phyloP scores from a whole-genome alignment of 257 asterid species.

The Petrea volubilis region DNA sequence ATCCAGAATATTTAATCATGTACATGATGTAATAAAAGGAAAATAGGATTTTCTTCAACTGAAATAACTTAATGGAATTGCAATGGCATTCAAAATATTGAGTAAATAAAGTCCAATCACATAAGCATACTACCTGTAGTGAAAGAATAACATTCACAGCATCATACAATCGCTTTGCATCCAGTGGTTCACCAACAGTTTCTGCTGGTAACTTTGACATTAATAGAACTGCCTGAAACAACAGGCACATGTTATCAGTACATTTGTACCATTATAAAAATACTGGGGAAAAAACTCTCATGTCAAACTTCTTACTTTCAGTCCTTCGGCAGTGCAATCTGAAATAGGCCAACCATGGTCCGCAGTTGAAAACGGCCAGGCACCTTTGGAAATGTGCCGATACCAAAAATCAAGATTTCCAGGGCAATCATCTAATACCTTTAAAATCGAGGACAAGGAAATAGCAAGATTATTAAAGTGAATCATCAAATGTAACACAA shows the following conservation, averaged over 20 bases:
- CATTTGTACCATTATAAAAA: not conserved
- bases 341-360: conserved; percentile 99
- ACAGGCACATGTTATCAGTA: conserved; percentile 21
- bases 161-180: conserved; percentile 64
- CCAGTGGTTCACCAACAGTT: conserved; percentile 74
- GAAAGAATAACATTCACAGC: conserved; percentile 89
- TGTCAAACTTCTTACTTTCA: conserved; percentile 56
- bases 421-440: conserved; percentile 90
- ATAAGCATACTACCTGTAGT: conserved; percentile 67
- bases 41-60: not conserved
- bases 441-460: conserved; percentile 22
- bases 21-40: not conserved
- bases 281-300: not conserved
- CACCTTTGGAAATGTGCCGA: conserved; percentile 99
- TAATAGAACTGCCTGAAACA: conserved; percentile 64
- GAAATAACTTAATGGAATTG: not conserved
- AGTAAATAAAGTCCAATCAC: not conserved
- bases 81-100: not conserved
- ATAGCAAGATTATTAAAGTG: conserved; percentile 20
- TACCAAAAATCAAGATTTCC: conserved; percentile 80
- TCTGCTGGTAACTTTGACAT: conserved; percentile 76
- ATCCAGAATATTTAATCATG: not conserved
- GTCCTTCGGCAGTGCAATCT: conserved; percentile 99
- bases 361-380: conserved; percentile 98
- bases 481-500: conserved; percentile 11